phyloP scores from a whole-genome alignment of 768 basidiomycete species.

The Leccinum obscurum region DNA sequence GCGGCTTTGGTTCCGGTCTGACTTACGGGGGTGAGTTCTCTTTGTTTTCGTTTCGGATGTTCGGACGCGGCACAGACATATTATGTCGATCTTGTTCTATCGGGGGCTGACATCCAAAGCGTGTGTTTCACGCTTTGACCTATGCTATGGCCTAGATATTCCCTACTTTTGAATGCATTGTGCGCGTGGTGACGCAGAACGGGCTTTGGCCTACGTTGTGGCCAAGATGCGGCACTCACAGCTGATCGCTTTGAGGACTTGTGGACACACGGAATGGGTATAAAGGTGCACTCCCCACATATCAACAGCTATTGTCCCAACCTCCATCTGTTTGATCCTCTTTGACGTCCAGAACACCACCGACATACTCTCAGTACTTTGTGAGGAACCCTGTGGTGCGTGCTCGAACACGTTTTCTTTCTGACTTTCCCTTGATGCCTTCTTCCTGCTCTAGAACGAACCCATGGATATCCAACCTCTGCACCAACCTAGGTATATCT shows the following conservation, averaged over 20 bases:
- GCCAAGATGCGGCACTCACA: neutral
- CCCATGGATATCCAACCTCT: neutral
- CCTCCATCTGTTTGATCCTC: no score
- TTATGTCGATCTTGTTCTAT: neutral
- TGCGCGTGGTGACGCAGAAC: no score
- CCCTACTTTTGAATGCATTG: neutral
- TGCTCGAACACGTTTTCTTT: neutral
- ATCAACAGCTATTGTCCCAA: no score
- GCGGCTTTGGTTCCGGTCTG: neutral
- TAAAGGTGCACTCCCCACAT: neutral
- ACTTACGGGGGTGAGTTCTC: neutral
- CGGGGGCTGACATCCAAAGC: neutral
- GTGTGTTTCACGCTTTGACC: neutral
- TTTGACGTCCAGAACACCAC: neutral
- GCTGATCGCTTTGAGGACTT: neutral
- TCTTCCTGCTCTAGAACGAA: neutral
- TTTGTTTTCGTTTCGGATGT: neutral
- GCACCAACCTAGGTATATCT: neutral
- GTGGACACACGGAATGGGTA: neutral
- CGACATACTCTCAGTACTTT: neutral
- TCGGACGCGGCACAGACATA: neutral
- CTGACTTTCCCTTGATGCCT: neutral
- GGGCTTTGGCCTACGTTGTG: neutral
- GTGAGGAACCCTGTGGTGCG: neutral
- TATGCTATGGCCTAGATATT: neutral